Conservation (phyloP, 2,329 filamentous ascomycete genomes). For the Paraconiothyrium sp. region DNA sequence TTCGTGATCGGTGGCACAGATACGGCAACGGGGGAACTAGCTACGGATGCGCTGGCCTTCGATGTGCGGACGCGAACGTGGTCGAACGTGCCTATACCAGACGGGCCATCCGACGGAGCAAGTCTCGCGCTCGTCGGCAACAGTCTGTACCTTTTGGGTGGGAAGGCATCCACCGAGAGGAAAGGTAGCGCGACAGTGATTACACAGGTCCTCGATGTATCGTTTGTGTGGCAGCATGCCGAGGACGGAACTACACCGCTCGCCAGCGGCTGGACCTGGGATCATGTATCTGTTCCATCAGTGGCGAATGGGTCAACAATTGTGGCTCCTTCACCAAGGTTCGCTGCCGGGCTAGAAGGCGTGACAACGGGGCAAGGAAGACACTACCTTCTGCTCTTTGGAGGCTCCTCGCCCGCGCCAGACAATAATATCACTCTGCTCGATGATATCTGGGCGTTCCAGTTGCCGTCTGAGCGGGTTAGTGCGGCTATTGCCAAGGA, state of each 20-base stretch:
- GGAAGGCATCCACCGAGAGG: constrained; percentile 35
- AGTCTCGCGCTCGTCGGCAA: constrained; percentile 57
- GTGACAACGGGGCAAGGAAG: constrained; percentile 63
- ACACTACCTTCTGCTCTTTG: constrained; percentile 62
- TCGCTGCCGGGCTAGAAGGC: constrained; percentile 56
- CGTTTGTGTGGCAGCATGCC: constrained; percentile 46
- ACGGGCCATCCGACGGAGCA: constrained; percentile 50
- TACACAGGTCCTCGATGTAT: constrained; percentile 45
- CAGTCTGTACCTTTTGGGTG: constrained; percentile 59
- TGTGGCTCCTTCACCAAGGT: constrained; percentile 52
- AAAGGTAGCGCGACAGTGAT: constrained; percentile 21
- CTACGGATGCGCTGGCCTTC: constrained; percentile 62
- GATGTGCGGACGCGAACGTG: constrained; percentile 60
- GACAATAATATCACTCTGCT: constrained; percentile 36
- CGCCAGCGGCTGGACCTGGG: constrained; percentile 45
- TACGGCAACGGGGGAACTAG: constrained; percentile 28
- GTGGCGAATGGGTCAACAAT: constrained; percentile 19
- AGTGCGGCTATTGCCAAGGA: constrained; percentile 63
- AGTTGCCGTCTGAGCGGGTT: constrained; percentile 58
- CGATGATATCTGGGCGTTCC: constrained; percentile 63
- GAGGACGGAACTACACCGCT: constrained; percentile 48
- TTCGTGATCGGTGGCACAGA: constrained; percentile 60
- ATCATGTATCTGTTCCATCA: constrained; percentile 35
- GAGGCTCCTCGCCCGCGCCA: constrained; percentile 49
- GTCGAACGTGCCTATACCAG: constrained; percentile 59